Evolutionary conservation across 805 yeast genomes (phyloP), one percentile per base, ranked within the genome.

Genomic region (Maudiozyma barnettii): DNA sequence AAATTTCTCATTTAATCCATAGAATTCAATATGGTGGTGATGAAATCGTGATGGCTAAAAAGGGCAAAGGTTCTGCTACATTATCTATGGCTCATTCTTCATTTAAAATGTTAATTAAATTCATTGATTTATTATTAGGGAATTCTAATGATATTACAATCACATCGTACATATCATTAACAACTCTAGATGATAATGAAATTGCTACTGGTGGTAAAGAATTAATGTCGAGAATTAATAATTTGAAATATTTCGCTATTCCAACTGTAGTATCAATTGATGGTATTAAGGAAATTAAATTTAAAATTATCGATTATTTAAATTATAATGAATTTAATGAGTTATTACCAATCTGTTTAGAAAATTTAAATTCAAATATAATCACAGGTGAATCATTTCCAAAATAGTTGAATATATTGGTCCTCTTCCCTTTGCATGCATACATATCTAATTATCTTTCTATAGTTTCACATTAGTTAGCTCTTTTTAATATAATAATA

Each of bases 21-120:
- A 80, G 98, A 70, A 90, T 90, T 56, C 97, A 90, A 72, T 89
- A 84, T 58, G 95, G 95, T 52, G 98, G 98, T 64, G 98, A 90
- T 65, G 97, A 91, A 69, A 95, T 90, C 43, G 98, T 90, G 54
- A 75, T 84, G 71, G 97, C 97, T 48, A 90, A 90, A 73, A 83
- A 86, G 59, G 97, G 97, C 54, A 82, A 82, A 45, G 97, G 97
- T 38, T 86, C 96, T 43, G 97, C 97, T 48, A 90, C 98, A 35
- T 75, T 90, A 55, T 85, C 95, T 29, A 91, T 90, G 97, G 97
- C 97, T 9, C 84, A 81, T 59, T 96, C 96, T 33, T 96, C 95
- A 33, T 86, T 77, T 73, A 76, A 82, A 56, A 84, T 88, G 64
- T 84, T 89, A 29, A 81, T 78, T 59, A 65, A 62, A 26, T 59